These are phyloP conservation scores for Zangia roseola DNA, from an alignment of 768 basidiomycete genomes.

Conservation along the genomic window DNA sequence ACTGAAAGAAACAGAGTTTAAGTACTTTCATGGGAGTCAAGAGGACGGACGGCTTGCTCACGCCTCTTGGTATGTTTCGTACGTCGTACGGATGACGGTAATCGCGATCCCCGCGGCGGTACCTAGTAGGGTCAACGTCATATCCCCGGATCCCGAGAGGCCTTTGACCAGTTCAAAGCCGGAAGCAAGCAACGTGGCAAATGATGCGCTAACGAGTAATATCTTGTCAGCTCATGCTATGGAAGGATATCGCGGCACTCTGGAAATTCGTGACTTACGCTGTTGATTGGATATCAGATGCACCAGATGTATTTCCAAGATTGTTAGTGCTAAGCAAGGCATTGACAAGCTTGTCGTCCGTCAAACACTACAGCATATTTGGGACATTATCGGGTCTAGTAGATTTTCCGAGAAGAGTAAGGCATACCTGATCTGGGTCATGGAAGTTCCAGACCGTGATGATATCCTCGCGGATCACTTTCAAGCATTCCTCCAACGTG, in stretches of 20 bases:
- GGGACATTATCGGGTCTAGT: too few relatives aligned
- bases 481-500: neutral
- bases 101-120: neutral
- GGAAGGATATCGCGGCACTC: too few relatives aligned
- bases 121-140: neutral
- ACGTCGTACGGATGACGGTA: neutral
- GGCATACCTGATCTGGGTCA: neutral
- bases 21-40: too few relatives aligned
- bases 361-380: neutral
- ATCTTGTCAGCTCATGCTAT: too few relatives aligned
- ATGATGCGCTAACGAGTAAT: constrained; percentile 4
- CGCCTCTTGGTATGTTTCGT: neutral
- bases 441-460: neutral
- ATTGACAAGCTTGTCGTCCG: neutral
- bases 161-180: neutral
- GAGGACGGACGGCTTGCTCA: too few relatives aligned
- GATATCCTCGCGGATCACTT: neutral
- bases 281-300: neutral
- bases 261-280: constrained; percentile 4
- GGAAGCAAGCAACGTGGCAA: neutral
- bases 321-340: constrained; percentile 6
- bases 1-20: neutral
- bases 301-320: neutral
- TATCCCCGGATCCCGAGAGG: neutral
- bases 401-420: too few relatives aligned